Evolutionary conservation across 2,329 filamentous ascomycete species (phyloP).

Genomic region (Nakataea oryzae): DNA sequence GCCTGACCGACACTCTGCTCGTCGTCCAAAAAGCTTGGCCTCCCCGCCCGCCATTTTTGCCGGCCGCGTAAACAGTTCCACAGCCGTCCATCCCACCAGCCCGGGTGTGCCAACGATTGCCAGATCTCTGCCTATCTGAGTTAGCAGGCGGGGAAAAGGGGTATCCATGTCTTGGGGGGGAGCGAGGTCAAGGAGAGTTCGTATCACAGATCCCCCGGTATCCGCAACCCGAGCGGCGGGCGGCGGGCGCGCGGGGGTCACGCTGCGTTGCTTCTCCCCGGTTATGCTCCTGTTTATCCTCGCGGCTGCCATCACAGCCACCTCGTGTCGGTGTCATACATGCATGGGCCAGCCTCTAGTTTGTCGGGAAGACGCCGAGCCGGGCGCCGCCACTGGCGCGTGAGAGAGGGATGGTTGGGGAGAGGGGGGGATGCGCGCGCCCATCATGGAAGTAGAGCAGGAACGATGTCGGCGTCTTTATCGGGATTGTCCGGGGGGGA

Average conservation of each 20-base stretch:
- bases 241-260: background rate
- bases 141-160: background rate
- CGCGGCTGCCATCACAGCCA: background rate
- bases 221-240: background rate
- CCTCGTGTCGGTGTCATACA: background rate
- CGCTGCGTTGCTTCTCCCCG: background rate
- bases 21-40: background rate
- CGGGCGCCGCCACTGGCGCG: background rate
- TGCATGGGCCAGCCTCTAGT: background rate
- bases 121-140: background rate
- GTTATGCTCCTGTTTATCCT: no score
- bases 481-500: background rate
- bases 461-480: background rate
- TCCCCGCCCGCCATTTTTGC: background rate
- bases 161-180: background rate
- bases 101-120: background rate
- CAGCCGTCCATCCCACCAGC: background rate
- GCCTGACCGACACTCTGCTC: background rate
- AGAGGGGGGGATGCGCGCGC: no score
- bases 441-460: no score
- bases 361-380: background rate
- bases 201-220: background rate
- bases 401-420: no score
- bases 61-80: background rate
- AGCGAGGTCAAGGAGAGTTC: background rate